Conservation (phyloP, 1,284 basidiomycete genomes). For the Retiboletus flavoniger region DNA sequence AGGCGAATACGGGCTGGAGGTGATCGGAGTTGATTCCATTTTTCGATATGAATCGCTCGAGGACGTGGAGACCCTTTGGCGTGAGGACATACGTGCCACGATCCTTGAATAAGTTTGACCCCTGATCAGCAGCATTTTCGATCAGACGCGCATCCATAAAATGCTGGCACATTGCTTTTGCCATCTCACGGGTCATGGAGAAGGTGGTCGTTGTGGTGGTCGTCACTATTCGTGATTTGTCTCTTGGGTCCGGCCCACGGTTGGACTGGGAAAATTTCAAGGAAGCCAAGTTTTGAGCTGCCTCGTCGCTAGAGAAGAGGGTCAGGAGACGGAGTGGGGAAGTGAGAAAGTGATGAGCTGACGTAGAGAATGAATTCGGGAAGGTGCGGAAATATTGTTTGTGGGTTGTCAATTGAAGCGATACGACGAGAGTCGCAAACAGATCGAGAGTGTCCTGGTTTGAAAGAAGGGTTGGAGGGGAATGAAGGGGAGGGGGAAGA, state of each 20-base stretch:
- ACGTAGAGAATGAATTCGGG: constrained; percentile 96
- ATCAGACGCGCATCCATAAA: constrained; percentile 99
- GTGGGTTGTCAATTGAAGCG: constrained; percentile 84
- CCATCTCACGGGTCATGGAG: constrained; percentile 99
- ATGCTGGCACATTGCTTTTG: constrained; percentile 98
- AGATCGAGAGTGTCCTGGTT: constrained; percentile 94
- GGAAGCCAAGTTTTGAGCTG: constrained; percentile 88
- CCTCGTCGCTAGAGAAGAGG: constrained; percentile 76
- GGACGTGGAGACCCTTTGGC: constrained; percentile 96
- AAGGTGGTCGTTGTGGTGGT: constrained; percentile 99
- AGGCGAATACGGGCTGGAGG: constrained; percentile 84
- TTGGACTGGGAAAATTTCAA: constrained; percentile 99
- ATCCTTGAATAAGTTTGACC: constrained; percentile 92
- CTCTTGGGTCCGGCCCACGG: constrained; percentile 95
- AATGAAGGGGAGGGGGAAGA: constrained; percentile 4
- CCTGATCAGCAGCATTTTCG: constrained; percentile 91
- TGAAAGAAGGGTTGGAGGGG: neutral
- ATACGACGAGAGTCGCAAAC: constrained; percentile 95
- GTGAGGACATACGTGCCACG: constrained; percentile 95
- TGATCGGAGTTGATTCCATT: constrained; percentile 97
- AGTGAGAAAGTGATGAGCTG: constrained; percentile 31
- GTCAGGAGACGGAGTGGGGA: constrained; percentile 17
- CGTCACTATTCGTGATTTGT: constrained; percentile 95
- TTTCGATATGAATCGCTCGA: constrained; percentile 98
- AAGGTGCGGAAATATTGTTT: constrained; percentile 96